Evolutionary conservation across 1,139 yeast genomes (phyloP).

Genomic region (Candida glucosophila): DNA sequence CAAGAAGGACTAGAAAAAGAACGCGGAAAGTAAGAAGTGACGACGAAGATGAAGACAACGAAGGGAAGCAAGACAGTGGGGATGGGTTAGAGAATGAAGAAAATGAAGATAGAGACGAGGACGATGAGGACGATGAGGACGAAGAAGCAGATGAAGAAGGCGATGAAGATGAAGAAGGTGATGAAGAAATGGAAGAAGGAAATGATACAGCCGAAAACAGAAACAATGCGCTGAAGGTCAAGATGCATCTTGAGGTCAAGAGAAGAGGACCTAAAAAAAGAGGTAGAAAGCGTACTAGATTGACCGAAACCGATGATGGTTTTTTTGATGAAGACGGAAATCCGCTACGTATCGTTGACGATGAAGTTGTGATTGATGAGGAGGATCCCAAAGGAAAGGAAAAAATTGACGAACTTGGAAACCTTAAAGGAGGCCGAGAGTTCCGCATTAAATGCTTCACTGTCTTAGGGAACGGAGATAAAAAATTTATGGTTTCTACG

Average conservation of each 20-base stretch:
- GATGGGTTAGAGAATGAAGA: constrained; percentile 38
- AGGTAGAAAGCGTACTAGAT: constrained; percentile 38
- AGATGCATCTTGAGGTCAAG: constrained; percentile 14
- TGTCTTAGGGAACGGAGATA: constrained; percentile 62
- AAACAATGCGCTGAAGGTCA: constrained; percentile 15
- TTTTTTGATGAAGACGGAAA: constrained; percentile 43
- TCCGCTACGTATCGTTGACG: constrained; percentile 54
- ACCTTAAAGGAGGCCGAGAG: constrained; percentile 64
- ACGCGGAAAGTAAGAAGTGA: constrained; percentile 5
- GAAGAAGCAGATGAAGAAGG: constrained; percentile 8
- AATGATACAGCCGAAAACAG: constrained; percentile 12
- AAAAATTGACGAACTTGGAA: constrained; percentile 65
- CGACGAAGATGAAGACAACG: constrained; percentile 21
- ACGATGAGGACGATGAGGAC: constrained; percentile 6
- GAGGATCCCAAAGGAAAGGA: constrained; percentile 74
- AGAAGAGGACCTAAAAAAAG: constrained; percentile 27
- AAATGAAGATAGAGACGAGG: constrained; percentile 8
- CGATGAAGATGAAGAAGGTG: constrained; percentile 11
- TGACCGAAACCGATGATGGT: constrained; percentile 29
- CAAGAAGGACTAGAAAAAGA: constrained; percentile 10
- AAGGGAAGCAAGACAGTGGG: constrained; percentile 49
- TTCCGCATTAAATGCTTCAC: constrained; percentile 80
- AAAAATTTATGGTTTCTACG: constrained; percentile 82
- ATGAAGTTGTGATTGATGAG: constrained; percentile 68
- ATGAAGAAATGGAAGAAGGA: constrained; percentile 11